Evolutionary conservation across 2,329 filamentous ascomycete species (phyloP).

Genomic region (Fusarium sororula): DNA sequence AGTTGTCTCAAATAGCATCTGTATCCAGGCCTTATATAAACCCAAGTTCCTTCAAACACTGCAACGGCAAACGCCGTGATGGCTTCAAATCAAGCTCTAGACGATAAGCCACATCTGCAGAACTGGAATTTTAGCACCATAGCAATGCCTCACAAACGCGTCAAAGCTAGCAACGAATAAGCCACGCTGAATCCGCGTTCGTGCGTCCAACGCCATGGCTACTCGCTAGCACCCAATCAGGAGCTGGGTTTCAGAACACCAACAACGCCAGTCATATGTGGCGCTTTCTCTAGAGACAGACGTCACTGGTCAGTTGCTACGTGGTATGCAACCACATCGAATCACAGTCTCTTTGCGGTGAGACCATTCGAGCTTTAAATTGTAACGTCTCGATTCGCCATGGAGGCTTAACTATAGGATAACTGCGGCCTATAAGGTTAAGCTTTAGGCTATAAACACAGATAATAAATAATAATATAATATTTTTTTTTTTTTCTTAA

Average conservation of each 20-base stretch:
- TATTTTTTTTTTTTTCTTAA: too few species aligned
- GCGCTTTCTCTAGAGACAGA: neutral
- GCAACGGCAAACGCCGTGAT: neutral
- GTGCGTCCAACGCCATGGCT: neutral
- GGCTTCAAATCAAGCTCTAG: neutral
- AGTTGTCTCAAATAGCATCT: neutral
- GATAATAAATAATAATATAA: too few species aligned
- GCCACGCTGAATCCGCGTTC: neutral
- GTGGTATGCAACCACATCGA: neutral
- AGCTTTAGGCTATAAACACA: too few species aligned
- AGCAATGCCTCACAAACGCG: conserved; percentile 1
- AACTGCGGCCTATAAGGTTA: too few species aligned
- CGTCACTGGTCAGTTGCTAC: neutral
- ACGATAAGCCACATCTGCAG: neutral
- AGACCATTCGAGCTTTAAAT: neutral
- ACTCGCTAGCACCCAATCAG: neutral
- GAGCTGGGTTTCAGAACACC: neutral
- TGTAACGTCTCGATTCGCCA: neutral
- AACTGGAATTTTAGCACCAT: neutral
- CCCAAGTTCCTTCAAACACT: neutral
- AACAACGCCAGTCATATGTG: conserved; percentile 7
- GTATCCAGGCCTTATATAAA: neutral
- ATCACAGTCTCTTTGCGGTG: neutral
- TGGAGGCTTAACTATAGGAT: too few species aligned
- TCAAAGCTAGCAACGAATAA: neutral